A percentile compares a stretch with the other conserved stretches of the same genome.
phyloP scores from a whole-genome alignment of 2,329 filamentous ascomycete genomes.

The Xylaria sp. region DNA sequence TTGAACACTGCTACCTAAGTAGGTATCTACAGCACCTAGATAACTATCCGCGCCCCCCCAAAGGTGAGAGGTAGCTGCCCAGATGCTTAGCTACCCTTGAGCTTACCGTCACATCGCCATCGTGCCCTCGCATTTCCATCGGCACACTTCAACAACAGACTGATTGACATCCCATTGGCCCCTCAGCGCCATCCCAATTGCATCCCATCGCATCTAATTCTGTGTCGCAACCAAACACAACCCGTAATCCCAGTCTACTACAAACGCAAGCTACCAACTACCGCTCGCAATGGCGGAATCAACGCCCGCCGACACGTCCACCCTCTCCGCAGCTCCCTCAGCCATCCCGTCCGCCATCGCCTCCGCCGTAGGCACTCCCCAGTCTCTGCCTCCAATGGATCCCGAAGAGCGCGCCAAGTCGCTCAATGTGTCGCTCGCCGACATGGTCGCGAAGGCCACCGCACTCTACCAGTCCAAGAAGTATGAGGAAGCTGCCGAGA shows the following conservation, averaged over 20 bases:
- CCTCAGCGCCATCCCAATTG: no score
- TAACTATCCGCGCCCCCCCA: no score
- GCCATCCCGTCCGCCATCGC: slow-evolving; percentile 38
- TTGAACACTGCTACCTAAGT: neutral
- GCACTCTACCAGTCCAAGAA: slow-evolving; percentile 89
- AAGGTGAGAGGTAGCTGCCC: no score
- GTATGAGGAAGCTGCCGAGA: slow-evolving; percentile 82
- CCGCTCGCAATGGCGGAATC: slow-evolving; percentile 40
- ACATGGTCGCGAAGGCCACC: slow-evolving; percentile 80
- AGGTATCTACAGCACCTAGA: no score
- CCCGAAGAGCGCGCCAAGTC: slow-evolving; percentile 54
- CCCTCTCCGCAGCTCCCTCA: slow-evolving; percentile 38
- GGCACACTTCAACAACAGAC: no score
- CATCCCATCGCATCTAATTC: neutral
- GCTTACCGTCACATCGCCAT: no score
- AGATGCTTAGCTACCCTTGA: no score
- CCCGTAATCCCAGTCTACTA: neutral
- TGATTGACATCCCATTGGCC: no score
- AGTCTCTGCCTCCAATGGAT: slow-evolving; percentile 43
- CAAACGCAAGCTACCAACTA: neutral
- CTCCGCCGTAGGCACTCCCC: slow-evolving; percentile 38
- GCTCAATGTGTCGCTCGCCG: slow-evolving; percentile 70
- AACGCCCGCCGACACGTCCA: slow-evolving; percentile 39
- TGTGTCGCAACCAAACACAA: neutral
- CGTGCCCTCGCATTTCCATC: no score